Evolutionary conservation across 2,329 filamentous ascomycete species (phyloP).

Genomic region (Coniochaeta sp.): DNA sequence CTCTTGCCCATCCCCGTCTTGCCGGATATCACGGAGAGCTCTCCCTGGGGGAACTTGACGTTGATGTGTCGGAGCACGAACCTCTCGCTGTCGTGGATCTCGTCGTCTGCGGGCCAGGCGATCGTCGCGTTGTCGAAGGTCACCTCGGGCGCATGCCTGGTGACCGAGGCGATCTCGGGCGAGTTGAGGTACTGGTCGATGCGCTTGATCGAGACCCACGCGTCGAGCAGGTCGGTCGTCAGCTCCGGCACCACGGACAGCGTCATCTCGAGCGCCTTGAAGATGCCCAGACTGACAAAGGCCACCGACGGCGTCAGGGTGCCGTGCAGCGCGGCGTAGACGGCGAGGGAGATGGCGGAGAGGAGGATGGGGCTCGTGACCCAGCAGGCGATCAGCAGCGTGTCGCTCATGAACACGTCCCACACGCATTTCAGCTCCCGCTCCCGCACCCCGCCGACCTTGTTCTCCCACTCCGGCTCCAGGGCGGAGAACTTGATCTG

Average conservation of each 20-base stretch:
- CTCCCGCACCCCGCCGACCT: constrained; percentile 57
- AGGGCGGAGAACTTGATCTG: constrained; percentile 81
- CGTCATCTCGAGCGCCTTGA: constrained; percentile 65
- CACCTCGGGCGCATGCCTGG: constrained; percentile 50
- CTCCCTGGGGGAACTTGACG: constrained; percentile 58
- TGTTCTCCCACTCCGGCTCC: constrained; percentile 67
- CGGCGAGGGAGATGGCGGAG: constrained; percentile 61
- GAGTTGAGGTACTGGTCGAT: constrained; percentile 65
- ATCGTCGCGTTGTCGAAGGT: constrained; percentile 61
- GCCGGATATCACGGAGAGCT: constrained; percentile 68
- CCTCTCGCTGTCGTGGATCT: constrained; percentile 46
- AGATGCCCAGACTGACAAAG: constrained; percentile 71
- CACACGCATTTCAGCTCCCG: constrained; percentile 62
- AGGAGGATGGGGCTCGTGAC: constrained; percentile 67
- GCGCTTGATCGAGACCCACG: constrained; percentile 63
- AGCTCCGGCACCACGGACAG: constrained; percentile 67
- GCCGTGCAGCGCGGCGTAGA: constrained; percentile 59
- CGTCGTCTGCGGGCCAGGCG: constrained; percentile 65
- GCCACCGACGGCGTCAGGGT: constrained; percentile 64
- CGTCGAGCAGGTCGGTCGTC: constrained; percentile 63
- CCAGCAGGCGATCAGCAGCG: constrained; percentile 59
- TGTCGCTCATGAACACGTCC: constrained; percentile 58
- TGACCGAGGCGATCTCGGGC: constrained; percentile 52
- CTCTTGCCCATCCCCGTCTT: constrained; percentile 76
- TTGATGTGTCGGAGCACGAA: constrained; percentile 61